Base-by-base conservation (phyloP, 768 basidiomycete genomes). In the Cubamyces lactineus region DNA sequence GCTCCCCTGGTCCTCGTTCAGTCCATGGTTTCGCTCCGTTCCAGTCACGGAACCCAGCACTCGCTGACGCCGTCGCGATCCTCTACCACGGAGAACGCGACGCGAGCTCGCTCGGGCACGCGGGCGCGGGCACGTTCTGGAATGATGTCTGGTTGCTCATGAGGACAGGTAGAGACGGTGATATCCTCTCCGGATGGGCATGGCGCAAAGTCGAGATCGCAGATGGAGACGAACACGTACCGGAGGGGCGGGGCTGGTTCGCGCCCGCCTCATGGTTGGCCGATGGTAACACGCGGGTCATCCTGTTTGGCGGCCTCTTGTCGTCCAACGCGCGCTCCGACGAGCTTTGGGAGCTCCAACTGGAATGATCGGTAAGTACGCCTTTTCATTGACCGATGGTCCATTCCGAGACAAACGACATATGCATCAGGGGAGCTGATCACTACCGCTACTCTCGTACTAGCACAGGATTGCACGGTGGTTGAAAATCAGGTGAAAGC, bases 161-260 rank as follows among this genome's bases (percentile, higher is more conserved):
- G 12, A 68, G 64, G 50, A 61, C 67, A 6, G 15, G 56, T 17
- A 30, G 59, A 6, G 56, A 38, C n/a, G 39, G 41, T 34, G 60
- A 51, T 42, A n/a, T 63, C 34, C 21, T 39, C 3, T 42, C 34
- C 11, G 59, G 70, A 15, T 63, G 74, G 61, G 54, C 57, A 9
- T 74, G 76, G 77, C 74, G 66, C 46, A 70, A 65, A 45, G 50
- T 75, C 15, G 51, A 62, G 1, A 21, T 71, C 34, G 64, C 28
- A 30, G 8, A 30, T 30, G 28, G 57, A 9, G 54, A 40, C 6
- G 69, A 63, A 57, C 23, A 62, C 49, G 39, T 30, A 0, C 77
- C 79, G 3, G 71, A 73, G 30, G 70, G 75, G 0, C 69, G 80
- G 16, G 81, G 82, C 0, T 83, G 82, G 80, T 79, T 84, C 65